phyloP scores from a whole-genome alignment of 805 yeast genomes.

The Tetrapisispora taiwanensis region DNA sequence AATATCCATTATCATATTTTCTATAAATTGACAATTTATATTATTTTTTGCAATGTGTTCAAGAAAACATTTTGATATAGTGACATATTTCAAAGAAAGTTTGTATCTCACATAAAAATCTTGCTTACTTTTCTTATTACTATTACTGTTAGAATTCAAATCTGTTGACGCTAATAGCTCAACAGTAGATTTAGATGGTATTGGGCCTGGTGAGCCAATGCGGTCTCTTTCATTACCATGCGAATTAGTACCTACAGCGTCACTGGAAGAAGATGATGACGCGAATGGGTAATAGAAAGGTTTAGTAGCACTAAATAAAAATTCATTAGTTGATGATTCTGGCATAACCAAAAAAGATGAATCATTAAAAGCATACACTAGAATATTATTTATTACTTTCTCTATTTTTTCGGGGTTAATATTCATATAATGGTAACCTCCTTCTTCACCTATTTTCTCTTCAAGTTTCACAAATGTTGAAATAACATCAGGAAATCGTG shows the following conservation, averaged over 20 bases:
- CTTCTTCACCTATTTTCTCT: background rate
- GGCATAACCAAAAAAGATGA: constrained; percentile 25
- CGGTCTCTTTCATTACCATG: background rate
- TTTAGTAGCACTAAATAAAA: constrained; percentile 11
- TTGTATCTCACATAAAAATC: constrained; percentile 25
- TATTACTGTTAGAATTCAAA: too few relatives aligned
- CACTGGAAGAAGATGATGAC: constrained; percentile 1
- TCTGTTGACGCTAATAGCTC: constrained; percentile 3
- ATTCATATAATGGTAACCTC: constrained; percentile 4
- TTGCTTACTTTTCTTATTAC: constrained; percentile 7
- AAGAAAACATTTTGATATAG: constrained; percentile 22
- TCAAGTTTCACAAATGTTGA: constrained; percentile 1
- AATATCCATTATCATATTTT: constrained; percentile 21
- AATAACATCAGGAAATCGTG: constrained; percentile 12
- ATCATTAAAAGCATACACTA: constrained; percentile 27
- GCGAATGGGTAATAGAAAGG: constrained; percentile 7
- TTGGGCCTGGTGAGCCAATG: background rate
- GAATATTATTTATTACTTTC: constrained; percentile 22
- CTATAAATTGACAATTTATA: constrained; percentile 22
- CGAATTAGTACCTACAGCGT: background rate
- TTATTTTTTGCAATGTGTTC: constrained; percentile 14
- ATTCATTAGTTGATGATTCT: constrained; percentile 20
- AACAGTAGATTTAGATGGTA: constrained; percentile 9
- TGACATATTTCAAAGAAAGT: constrained; percentile 20
- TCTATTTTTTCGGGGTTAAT: constrained; percentile 20